Evolutionary conservation across 371 early-diverging fungal species (phyloP).

Genomic region (Syncephalastrum racemosum): DNA sequence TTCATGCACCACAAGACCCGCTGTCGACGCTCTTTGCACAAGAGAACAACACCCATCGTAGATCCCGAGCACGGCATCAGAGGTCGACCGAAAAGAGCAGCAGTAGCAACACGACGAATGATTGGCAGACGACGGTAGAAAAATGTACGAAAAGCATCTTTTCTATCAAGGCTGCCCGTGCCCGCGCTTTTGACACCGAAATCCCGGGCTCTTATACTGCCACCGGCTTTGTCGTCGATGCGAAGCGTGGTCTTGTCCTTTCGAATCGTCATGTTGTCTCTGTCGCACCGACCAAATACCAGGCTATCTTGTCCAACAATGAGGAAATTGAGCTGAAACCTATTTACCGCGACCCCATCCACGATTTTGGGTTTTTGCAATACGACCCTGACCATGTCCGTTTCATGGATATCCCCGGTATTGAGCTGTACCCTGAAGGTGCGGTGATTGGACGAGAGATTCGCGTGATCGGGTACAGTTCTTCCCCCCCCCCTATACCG

Average conservation of each 20-base stretch:
- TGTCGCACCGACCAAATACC: slow-evolving; percentile 83
- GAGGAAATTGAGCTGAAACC: slow-evolving; percentile 84
- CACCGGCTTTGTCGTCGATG: slow-evolving; percentile 92
- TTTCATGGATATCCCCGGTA: slow-evolving; percentile 71
- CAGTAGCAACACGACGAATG: too few relatives aligned
- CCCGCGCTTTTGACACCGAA: slow-evolving; percentile 89
- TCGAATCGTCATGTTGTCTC: slow-evolving; percentile 90
- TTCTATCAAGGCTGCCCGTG: slow-evolving; percentile 81
- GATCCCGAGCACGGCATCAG: too few relatives aligned
- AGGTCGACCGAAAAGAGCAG: too few relatives aligned
- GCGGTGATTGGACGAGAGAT: slow-evolving; percentile 84
- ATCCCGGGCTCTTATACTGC: slow-evolving; percentile 78
- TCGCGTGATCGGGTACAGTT: slow-evolving; percentile 67
- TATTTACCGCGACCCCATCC: slow-evolving; percentile 81
- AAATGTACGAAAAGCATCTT: slow-evolving; percentile 79
- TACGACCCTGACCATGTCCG: slow-evolving; percentile 79
- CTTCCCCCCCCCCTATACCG: neutral
- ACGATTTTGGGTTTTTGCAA: slow-evolving; percentile 82
- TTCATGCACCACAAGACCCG: too few relatives aligned
- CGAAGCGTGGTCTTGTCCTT: slow-evolving; percentile 74
- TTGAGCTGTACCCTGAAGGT: slow-evolving; percentile 69
- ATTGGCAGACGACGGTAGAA: slow-evolving; percentile 77
- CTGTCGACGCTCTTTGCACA: too few relatives aligned
- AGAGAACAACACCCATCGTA: too few relatives aligned
- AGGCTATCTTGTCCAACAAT: slow-evolving; percentile 80